phyloP scores from a whole-genome alignment of 1,139 yeast genomes.

The Sporopachydermia cereana region DNA sequence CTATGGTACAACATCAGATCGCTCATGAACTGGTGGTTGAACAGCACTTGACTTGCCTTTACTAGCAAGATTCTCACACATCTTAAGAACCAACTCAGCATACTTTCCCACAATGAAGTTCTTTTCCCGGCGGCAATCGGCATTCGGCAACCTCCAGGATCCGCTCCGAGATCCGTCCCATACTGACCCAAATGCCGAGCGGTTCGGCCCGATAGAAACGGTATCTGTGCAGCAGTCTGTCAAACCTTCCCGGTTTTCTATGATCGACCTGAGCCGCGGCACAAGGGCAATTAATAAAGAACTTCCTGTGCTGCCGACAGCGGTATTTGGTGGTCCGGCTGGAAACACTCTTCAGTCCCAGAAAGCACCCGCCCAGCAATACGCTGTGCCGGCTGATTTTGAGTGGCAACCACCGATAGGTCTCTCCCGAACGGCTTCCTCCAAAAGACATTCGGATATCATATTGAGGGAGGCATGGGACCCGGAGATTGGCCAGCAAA shows the following conservation, averaged over 20 bases:
- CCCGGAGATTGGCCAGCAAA: not conserved
- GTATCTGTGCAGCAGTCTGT: not conserved
- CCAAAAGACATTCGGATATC: conserved; percentile 1
- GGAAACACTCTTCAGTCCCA: no score
- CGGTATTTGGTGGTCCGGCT: no score
- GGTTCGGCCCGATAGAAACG: not conserved
- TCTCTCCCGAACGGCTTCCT: not conserved
- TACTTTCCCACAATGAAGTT: not conserved
- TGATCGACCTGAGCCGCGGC: not conserved
- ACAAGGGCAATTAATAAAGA: not conserved
- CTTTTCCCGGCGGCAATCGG: not conserved
- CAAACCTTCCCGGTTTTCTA: not conserved
- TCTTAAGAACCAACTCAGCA: no score
- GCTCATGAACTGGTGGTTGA: no score
- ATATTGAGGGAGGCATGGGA: not conserved
- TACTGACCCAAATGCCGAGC: not conserved
- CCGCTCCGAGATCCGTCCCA: not conserved
- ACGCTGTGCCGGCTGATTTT: conserved; percentile 4
- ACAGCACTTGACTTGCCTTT: no score
- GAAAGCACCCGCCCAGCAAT: no score
- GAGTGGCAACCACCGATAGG: conserved; percentile 3
- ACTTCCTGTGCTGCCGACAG: not conserved
- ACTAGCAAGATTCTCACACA: no score
- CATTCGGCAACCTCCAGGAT: not conserved
- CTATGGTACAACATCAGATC: no score